Evolutionary conservation across 2,329 filamentous ascomycete genomes (phyloP), one percentile per base, ranked within the genome.

Genomic region (Chaetomiaceae sp.): DNA sequence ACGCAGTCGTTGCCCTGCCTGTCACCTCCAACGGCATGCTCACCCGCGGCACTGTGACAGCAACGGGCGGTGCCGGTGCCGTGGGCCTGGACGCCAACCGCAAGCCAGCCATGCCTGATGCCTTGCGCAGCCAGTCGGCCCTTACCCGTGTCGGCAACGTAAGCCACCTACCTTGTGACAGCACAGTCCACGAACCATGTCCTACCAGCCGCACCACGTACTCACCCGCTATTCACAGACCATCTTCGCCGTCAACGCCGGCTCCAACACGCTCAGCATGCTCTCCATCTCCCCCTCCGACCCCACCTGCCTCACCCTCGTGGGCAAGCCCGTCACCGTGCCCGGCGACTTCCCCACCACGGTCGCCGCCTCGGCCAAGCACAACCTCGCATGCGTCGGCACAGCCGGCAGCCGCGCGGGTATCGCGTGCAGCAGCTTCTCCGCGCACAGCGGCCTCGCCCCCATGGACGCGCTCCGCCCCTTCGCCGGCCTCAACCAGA

Each of bases 271-370:
- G 1, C 50, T 78, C 3, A 67, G 67, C 42, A 73, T 78, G 68
- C 68, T 79, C 30, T 6, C 32, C 42, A 48, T 54, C 52, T 33
- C 44, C 20, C 12, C n/a, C 7, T 18, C 30, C 20, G 20, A 52
- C 37, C 45, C 52, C 1, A 47, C 44, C 41, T n/a, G 29, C 15
- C 41, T 54, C 14, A 62, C 9, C 69, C 27, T 40, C 19, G 40
- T 50, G 7, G 49, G 49, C 38, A 10, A 50, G 27, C 47, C 75
- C 0, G 64, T 62, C 5, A 29, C 62, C 0, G 59, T 76, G 2
- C 67, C 72, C 0, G 76, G 70, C 19, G 69, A 78, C 17, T 79
- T 79, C 48, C 74, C 75, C 3, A 69, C 68, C 34, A 76, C 72
- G 0, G 70, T 79, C 1, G 68, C 72, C 0, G 71, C 70, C 5